These are phyloP conservation scores for Astrothelium macrocarpum DNA, from an alignment of 495 filamentous ascomycete species.

Conservation along the genomic window DNA sequence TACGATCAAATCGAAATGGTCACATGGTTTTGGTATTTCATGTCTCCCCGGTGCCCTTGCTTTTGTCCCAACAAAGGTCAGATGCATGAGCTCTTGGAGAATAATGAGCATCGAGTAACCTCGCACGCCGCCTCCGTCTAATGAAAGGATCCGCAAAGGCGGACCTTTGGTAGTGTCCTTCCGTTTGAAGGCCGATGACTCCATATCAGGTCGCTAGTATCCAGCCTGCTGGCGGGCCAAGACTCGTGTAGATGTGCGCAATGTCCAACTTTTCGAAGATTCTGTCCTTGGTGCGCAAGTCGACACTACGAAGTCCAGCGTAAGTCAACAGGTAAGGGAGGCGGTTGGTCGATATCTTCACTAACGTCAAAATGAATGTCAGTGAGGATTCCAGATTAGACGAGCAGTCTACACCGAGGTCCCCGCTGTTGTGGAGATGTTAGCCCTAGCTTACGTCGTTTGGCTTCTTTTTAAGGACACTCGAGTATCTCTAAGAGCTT, in stretches of 20 bases:
- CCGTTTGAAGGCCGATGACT: constrained; percentile 43
- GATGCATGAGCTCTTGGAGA: constrained; percentile 92
- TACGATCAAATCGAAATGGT: constrained; percentile 93
- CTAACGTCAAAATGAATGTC: no score
- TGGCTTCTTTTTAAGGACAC: neutral
- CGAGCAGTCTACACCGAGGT: no score
- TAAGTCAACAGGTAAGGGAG: no score
- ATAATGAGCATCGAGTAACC: constrained; percentile 96
- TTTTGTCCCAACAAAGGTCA: constrained; percentile 76
- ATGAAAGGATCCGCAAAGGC: constrained; percentile 79
- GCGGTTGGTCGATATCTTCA: no score
- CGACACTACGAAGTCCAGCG: no score
- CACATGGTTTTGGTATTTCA: constrained; percentile 93
- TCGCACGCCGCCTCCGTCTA: constrained; percentile 93
- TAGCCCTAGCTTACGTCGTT: no score
- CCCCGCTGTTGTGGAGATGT: no score
- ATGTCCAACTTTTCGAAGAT: neutral
- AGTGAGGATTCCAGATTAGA: no score
- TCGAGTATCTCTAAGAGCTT: neutral
- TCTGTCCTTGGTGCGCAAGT: no score
- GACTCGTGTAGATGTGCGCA: neutral
- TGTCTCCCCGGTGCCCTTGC: constrained; percentile 72
- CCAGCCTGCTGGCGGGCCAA: neutral
- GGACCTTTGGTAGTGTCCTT: constrained; percentile 94
- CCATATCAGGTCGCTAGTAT: constrained; percentile 11